Base-by-base conservation (phyloP, 1,139 yeast species). In the Candida albicans region DNA sequence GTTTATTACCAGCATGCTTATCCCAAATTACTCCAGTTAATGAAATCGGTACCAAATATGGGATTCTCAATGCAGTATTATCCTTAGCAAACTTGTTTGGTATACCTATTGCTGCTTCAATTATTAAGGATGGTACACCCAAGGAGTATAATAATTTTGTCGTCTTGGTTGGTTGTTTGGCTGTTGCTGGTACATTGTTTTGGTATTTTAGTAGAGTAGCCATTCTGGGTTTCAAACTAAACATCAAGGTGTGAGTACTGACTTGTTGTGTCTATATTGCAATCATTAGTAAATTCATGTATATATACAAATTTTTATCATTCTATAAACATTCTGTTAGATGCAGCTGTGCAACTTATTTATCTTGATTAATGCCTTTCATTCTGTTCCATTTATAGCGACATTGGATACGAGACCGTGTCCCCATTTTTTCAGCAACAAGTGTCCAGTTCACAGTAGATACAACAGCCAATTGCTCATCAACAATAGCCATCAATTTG, bases 351-450 rank as follows among this genome's bases (percentile, higher is more conserved):
- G 29, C 29, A 4, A n/a, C 29, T 27, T 9, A 9, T 27, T 27
- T 64, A 18, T 18, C 22, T 18, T 18, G 22, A 18, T 8, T 27
- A 27, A n/a, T 27, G 4, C 7, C 8, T 27, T 27, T 9, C 9
- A 90, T 59, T 62, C 89, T 90, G 56, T 86, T 85, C 96, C 97
- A 91, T 62, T 91, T 91, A 66, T 91, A 91, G 43, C 97, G 80
- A 62, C 97, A 91, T 64, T 91, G 98, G 51, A 91, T 90, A 52
- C 98, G 76, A 1, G 96, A 87, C 48, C 98, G 76, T 1, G 81
- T 71, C 2, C 97, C 97, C 96, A 91, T 89, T 40, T 79, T 70
- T 58, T 91, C 97, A 56, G 95, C 84, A 2, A 91, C 95, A 10
- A 82, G 70, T 0, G 97, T 90, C 97, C 98, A 91, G 61, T 91